Evolutionary conservation across 805 yeast species (phyloP).

Genomic region (Candida railenensis): DNA sequence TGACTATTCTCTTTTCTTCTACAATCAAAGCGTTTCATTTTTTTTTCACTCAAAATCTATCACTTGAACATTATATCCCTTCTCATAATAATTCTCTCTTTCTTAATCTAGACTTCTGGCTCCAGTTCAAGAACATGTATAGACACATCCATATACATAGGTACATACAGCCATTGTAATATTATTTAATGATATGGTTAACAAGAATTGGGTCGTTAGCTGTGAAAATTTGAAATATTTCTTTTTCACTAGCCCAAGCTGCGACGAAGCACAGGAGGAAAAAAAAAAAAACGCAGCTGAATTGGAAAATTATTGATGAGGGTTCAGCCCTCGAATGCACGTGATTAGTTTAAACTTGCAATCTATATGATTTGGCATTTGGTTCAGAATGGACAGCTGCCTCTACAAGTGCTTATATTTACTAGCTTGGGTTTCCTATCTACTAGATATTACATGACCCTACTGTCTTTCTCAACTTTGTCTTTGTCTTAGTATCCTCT

Average conservation of each 20-base stretch:
- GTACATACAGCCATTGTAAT: slow-evolving; percentile 25
- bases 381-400: too few relatives aligned
- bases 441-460: too few relatives aligned
- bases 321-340: neutral
- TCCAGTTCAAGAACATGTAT: neutral
- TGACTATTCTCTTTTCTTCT: too few relatives aligned
- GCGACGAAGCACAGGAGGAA: neutral
- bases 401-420: too few relatives aligned
- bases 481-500: too few relatives aligned
- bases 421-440: too few relatives aligned
- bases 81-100: neutral
- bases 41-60: neutral
- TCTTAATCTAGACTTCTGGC: neutral
- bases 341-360: neutral
- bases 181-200: slow-evolving; percentile 9
- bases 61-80: neutral
- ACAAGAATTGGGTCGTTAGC: neutral
- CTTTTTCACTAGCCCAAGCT: neutral
- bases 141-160: neutral
- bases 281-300: neutral
- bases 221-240: neutral
- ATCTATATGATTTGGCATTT: neutral
- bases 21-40: too few relatives aligned
- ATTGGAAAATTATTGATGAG: neutral
- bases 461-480: too few relatives aligned